These are phyloP conservation scores for Aspergillus terreus DNA, from an alignment of 2,329 filamentous ascomycete species.

Conservation along the genomic window DNA sequence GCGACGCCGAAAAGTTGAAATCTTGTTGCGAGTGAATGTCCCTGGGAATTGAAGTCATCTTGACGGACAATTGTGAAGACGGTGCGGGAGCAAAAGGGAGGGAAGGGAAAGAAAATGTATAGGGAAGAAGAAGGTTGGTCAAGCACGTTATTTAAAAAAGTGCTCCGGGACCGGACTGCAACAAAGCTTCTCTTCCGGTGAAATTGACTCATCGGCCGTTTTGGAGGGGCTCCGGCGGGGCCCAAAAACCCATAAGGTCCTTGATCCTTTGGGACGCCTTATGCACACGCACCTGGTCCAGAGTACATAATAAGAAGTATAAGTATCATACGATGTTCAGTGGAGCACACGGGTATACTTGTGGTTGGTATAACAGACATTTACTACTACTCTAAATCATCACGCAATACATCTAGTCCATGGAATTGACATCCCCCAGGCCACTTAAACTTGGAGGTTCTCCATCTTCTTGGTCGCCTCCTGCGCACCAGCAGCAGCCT, in stretches of 20 bases:
- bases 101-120: background rate
- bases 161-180: slow-evolving; percentile 12
- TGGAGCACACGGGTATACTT: too few relatives aligned
- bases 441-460: slow-evolving; percentile 35
- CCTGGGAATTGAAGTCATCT: slow-evolving; percentile 27
- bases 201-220: background rate
- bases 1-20: slow-evolving; percentile 70
- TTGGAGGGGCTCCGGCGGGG: slow-evolving; percentile 3
- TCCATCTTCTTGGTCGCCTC: slow-evolving; percentile 40
- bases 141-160: background rate
- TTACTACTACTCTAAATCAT: too few relatives aligned
- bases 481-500: slow-evolving; percentile 24
- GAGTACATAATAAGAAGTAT: too few relatives aligned
- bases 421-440: background rate
- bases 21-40: slow-evolving; percentile 32
- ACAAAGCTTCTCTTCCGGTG: background rate
- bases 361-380: too few relatives aligned
- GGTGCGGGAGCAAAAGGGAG: background rate
- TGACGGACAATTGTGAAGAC: background rate
- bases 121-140: background rate
- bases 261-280: background rate
- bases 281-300: background rate
- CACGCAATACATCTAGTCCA: background rate
- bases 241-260: slow-evolving; percentile 1
- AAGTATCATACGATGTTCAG: too few relatives aligned